Evolutionary conservation across 176 grass and related monocot species (phyloP).

Genomic region (Oryza rufipogon): DNA sequence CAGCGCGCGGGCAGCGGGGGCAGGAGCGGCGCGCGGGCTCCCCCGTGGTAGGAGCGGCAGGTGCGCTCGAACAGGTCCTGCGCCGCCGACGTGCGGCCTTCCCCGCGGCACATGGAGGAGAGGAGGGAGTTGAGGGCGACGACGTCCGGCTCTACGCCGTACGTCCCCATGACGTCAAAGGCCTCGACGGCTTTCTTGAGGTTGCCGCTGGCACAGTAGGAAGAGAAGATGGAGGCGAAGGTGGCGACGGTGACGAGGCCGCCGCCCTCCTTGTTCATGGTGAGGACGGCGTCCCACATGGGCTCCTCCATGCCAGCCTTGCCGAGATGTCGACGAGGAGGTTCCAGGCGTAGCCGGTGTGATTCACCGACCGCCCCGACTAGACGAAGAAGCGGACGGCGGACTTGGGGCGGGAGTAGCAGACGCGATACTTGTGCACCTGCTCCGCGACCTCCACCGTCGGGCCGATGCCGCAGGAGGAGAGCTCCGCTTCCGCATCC

Average conservation of each 20-base stretch:
- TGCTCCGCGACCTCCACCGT: conserved; percentile 57
- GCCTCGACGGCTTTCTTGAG: conserved; percentile 63
- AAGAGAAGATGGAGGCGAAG: conserved; percentile 75
- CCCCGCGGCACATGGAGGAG: conserved; percentile 59
- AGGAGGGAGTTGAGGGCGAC: conserved; percentile 81
- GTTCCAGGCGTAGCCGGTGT: conserved; percentile 70
- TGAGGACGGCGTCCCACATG: conserved; percentile 81
- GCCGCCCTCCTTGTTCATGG: conserved; percentile 60
- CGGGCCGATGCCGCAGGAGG: conserved; percentile 48
- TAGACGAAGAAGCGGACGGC: conserved; percentile 82
- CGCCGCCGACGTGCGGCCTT: conserved; percentile 45
- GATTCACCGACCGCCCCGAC: conserved; percentile 50
- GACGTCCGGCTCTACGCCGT: conserved; percentile 54
- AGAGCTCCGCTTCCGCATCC: conserved; percentile 65
- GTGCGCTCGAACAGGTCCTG: conserved; percentile 56
- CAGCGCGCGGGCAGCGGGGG: too few relatives aligned
- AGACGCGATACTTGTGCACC: conserved; percentile 57
- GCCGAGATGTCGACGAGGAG: conserved; percentile 80
- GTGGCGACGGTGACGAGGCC: conserved; percentile 58
- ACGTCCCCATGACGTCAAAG: conserved; percentile 71
- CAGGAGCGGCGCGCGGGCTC: too few relatives aligned
- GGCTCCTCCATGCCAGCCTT: conserved; percentile 72
- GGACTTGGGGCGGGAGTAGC: conserved; percentile 55
- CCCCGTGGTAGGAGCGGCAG: neutral
- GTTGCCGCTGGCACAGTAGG: conserved; percentile 61